Percentiles rank a stretch among this genome's conserved stretches.
Conservation (phyloP, 257 asterid species). For the Solanum virginianum region DNA sequence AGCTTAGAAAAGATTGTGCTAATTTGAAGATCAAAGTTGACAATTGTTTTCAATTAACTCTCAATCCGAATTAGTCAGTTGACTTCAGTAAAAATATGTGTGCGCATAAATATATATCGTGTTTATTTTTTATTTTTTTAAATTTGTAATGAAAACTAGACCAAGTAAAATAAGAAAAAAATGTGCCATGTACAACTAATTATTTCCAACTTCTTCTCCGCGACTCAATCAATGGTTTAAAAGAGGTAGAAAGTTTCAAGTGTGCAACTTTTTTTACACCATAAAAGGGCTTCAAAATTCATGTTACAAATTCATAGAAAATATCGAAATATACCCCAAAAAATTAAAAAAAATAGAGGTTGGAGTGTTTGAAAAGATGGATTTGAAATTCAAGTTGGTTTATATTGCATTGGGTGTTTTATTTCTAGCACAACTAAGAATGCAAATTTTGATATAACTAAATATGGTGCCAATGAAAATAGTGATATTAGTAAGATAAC, state of each 20-base stretch:
- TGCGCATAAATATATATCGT: too few relatives aligned
- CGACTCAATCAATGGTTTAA: neutral
- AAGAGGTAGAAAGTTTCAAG: neutral
- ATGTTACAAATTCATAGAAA: neutral
- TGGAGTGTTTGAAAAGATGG: neutral
- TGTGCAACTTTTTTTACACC: neutral
- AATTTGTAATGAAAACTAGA: neutral
- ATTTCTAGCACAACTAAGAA: neutral
- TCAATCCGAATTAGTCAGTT: neutral
- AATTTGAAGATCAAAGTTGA: neutral
- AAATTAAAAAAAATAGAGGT: too few relatives aligned
- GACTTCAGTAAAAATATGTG: too few relatives aligned
- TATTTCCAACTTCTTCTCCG: neutral
- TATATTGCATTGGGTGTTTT: neutral
- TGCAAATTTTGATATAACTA: neutral
- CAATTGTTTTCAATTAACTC: too few relatives aligned
- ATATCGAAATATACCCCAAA: too few relatives aligned
- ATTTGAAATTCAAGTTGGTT: neutral
- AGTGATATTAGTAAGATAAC: neutral
- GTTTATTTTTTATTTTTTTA: neutral
- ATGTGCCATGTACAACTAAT: neutral
- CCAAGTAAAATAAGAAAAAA: neutral
- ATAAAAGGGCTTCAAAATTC: neutral
- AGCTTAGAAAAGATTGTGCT: too few relatives aligned
- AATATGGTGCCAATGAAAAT: slow-evolving; percentile 1